Evolutionary conservation across 352 stramenopile genomes (phyloP), one percentile per base, ranked within the genome.

Genomic region (Globisporangium nodosum): DNA sequence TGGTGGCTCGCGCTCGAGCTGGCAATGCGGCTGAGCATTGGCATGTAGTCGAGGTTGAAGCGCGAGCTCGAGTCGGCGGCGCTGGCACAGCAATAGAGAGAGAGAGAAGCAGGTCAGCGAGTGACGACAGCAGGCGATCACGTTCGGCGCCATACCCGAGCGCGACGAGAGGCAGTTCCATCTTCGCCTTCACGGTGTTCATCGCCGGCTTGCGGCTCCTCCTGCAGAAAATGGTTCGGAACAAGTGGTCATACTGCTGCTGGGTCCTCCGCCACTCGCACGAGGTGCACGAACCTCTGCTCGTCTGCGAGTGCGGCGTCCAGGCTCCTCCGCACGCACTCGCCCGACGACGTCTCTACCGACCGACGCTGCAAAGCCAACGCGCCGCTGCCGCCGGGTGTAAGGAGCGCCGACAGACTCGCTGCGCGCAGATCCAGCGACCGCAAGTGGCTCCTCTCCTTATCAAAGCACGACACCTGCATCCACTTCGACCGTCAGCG

Each of bases 31-130:
- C 72, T 69, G 45, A 93, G 56, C 74, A 90, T 79, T 13, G 83
- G 81, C 63, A 91, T 69, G 64, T 88, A 89, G 66, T 93, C 83
- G 39, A 86, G 60, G 8, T 64, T 64, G 58, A 88, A 87, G 39
- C 64, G 65, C 11, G 65, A 30, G 53, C 73, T 76, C 31, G 69
- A 69, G 40, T 65, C 64, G 31, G 66, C 65, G 20, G 69, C 70
- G 16, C 49, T 54, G 31, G 16, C 18, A 7, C 15, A 13, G 8
- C 7, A 31, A 5, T 9, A 16, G 43, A 16, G 48, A 7, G 48
- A 11, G 3, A 39, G 27, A 0, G 43, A 6, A 24, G 43, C 43
- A 24, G 5, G 18, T 48, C 0, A 51, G 31, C 1, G 54, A 70
- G 45, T 64, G 20, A 9, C 58, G 21, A 49, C 43, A 51, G 37